Conservation (phyloP, 176 grass and related monocot genomes). For the Aegilops speltoides region DNA sequence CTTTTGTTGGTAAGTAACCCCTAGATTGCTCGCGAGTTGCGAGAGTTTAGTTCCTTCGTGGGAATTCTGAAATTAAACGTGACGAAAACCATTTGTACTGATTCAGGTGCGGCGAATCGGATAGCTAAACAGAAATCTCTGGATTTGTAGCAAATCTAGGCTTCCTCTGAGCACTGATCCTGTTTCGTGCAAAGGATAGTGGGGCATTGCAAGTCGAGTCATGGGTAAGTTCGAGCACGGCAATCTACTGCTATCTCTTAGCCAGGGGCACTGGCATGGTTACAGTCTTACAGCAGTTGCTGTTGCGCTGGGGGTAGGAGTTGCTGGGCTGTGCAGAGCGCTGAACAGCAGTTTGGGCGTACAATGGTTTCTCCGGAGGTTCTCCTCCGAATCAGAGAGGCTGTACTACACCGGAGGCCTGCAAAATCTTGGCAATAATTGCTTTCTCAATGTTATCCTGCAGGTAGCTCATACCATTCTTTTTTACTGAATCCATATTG, state of each 20-base stretch:
- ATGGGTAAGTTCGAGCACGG: slow-evolving; percentile 47
- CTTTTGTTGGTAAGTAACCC: not conserved
- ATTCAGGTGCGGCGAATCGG: not conserved
- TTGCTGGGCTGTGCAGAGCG: slow-evolving; percentile 52
- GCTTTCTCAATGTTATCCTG: slow-evolving; percentile 95
- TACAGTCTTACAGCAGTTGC: slow-evolving; percentile 47
- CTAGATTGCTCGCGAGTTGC: not conserved
- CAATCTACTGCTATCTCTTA: slow-evolving; percentile 20
- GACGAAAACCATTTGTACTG: not conserved
- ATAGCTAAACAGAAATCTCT: not conserved
- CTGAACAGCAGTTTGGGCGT: slow-evolving; percentile 36
- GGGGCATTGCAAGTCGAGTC: not conserved
- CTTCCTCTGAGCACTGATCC: not conserved
- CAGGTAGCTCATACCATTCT: slow-evolving; percentile 51
- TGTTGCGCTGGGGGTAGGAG: slow-evolving; percentile 65
- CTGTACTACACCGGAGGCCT: slow-evolving; percentile 63
- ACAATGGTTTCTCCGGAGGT: slow-evolving; percentile 33
- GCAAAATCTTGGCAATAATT: slow-evolving; percentile 94
- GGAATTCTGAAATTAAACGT: not conserved
- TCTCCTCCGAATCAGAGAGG: slow-evolving; percentile 35
- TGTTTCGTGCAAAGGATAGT: slow-evolving; percentile 1
- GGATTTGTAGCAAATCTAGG: not conserved
- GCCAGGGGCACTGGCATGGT: slow-evolving; percentile 5
- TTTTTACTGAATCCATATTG: not conserved
- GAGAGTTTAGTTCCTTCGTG: not conserved